Percentiles rank a stretch among this genome's conserved stretches.
phyloP scores from a whole-genome alignment of 176 grass and related monocot species.

The Echinochloa phyllopogon region DNA sequence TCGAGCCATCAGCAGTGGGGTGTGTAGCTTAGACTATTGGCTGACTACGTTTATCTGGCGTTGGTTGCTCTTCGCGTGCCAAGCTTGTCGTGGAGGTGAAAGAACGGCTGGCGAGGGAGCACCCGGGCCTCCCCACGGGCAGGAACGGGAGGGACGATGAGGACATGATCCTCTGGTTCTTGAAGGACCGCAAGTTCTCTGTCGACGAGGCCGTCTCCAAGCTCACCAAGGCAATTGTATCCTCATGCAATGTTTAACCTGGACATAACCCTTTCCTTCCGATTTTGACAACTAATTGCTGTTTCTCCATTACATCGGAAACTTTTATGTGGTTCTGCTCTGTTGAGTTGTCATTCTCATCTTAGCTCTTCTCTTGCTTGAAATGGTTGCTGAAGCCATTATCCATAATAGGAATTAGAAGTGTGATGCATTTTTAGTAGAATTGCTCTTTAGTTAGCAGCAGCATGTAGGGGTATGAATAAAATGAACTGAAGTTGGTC shows the following conservation, averaged over 20 bases:
- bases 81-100: constrained; percentile 87
- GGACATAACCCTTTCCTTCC: no score
- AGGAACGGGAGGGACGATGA: constrained; percentile 82
- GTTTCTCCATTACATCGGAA: neutral
- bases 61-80: constrained; percentile 5
- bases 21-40: neutral
- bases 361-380: neutral
- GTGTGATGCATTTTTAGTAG: no score
- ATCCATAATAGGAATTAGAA: neutral
- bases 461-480: neutral
- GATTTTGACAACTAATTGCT: no score
- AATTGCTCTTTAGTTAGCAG: neutral
- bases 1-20: neutral
- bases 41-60: neutral
- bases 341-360: neutral
- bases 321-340: neutral
- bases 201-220: constrained; percentile 71
- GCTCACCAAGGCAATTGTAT: constrained; percentile 88
- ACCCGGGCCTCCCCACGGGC: constrained; percentile 66
- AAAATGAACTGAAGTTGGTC: neutral
- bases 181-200: constrained; percentile 84
- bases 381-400: neutral
- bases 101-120: constrained; percentile 63
- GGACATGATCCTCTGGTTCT: constrained; percentile 91
- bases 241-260: constrained; percentile 19